Conservation (phyloP, 2,329 filamentous ascomycete genomes). For the Xylaria sp. region DNA sequence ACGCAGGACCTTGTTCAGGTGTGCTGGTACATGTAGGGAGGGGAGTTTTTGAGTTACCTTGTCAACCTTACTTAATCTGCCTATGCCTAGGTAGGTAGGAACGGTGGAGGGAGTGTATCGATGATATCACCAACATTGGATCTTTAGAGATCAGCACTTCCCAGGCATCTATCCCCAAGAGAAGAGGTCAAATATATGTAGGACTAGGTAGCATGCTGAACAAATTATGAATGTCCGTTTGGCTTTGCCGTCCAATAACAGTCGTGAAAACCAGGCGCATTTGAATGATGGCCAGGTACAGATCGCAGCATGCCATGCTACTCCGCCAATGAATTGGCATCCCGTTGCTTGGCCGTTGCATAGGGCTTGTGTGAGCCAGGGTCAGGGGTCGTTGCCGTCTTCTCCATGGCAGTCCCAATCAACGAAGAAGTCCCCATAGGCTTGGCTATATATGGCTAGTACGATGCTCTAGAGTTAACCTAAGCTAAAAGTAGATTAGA, state of each 20-base stretch:
- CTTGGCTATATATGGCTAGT: neutral
- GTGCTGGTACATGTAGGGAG: too few relatives aligned
- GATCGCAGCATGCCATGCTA: neutral
- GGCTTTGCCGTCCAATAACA: neutral
- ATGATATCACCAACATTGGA: slow-evolving; percentile 1
- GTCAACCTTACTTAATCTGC: too few relatives aligned
- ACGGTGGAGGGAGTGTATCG: too few relatives aligned
- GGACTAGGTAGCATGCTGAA: too few relatives aligned
- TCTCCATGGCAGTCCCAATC: neutral
- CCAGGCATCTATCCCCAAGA: neutral
- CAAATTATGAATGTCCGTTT: neutral
- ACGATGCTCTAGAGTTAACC: neutral
- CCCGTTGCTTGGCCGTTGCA: slow-evolving; percentile 36
- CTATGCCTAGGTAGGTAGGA: too few relatives aligned
- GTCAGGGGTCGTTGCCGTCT: slow-evolving; percentile 18
- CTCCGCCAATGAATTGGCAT: neutral
- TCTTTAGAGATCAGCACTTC: neutral
- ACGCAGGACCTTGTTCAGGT: too few relatives aligned
- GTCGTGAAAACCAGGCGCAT: neutral
- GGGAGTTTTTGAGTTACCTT: neutral
- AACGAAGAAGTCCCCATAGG: neutral
- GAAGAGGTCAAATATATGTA: neutral
- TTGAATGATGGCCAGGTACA: neutral
- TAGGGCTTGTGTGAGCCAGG: slow-evolving; percentile 24
- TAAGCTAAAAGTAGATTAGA: neutral